Base-by-base conservation (phyloP, 1,139 yeast species). In the Yarrowia galli region DNA sequence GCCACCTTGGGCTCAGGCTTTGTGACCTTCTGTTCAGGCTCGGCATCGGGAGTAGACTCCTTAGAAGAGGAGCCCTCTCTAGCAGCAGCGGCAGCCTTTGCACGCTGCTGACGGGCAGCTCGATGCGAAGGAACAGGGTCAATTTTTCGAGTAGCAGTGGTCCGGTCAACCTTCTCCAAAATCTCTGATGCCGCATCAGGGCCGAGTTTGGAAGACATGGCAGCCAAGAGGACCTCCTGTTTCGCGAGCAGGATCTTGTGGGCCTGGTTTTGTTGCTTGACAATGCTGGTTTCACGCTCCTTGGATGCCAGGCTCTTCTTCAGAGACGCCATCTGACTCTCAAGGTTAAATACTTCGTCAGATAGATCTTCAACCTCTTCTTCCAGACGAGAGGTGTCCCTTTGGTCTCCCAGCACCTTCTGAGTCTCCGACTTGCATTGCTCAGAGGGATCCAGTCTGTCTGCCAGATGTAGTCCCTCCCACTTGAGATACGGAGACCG, bases 91-190 rank as follows among this genome's bases (percentile, higher is more conserved):
- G 43, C 42, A 20, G 58, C 58, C 28, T 51, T 51, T 8, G 58
- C 58, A 35, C 58, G 58, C 20, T 51, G 58, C 4, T 51, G 58
- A 20, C 58, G 58, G 9, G 42, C 42, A 20, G 58, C n/a, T 51
- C 58, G 28, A 22, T 51, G 58, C 2, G 58, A 35, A 2, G 58
- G 28, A 25, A 46, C 51, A 8, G 58, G 23, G 15, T 51, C 58
- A 15, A 36, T 16, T 20, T 35, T 51, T 35, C 43, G 25, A 20
- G 58, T 23, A 2, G 58, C 23, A 5, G 58, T 2, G 25, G 58
- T 2, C 10, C 28, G n/a, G 16, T 51, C 58, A 20, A 43, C 58
- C 58, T 22, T 51, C 1, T 51, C 58, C 15, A 49, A 40, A 8
- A 49, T 49, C 40, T 49, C 56, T 6, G 23, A 32, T 13, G 56